Percentiles rank a stretch among this genome's conserved stretches.
Evolutionary conservation across 2,329 filamentous ascomycete genomes (phyloP).

Genomic region (Microdochium nivale): DNA sequence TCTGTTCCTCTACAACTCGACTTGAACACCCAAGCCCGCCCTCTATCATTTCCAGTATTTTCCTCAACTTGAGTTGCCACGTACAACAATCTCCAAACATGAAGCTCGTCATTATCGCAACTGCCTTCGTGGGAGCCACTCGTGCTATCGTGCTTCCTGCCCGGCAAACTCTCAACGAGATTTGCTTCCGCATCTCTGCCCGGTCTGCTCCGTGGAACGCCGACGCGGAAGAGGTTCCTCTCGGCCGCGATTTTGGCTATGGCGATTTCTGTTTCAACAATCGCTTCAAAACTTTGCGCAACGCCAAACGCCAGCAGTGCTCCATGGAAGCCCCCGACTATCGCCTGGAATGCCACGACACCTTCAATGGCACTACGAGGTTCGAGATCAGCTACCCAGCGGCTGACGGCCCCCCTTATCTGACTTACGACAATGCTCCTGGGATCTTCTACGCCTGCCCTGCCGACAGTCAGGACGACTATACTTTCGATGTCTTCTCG

Average conservation of each 20-base stretch:
- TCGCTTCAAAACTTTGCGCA: not conserved
- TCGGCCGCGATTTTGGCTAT: not conserved
- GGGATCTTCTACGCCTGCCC: slow-evolving; percentile 17
- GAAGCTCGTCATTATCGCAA: not conserved
- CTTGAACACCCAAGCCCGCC: not conserved
- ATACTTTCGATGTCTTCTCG: slow-evolving; percentile 16
- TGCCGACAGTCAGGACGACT: slow-evolving; percentile 5
- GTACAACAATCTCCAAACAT: not conserved
- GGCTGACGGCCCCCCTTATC: slow-evolving; percentile 10
- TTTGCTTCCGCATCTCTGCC: not conserved
- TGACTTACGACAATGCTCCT: slow-evolving; percentile 13
- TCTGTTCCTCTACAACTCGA: not conserved
- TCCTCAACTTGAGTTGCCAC: not conserved
- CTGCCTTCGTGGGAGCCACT: not conserved
- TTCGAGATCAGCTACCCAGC: slow-evolving; percentile 11
- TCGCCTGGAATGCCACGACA: slow-evolving; percentile 17
- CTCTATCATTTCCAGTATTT: not conserved
- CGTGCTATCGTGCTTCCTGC: not conserved
- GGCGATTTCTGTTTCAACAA: not conserved
- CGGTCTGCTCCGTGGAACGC: not conserved
- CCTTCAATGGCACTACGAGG: slow-evolving; percentile 11
- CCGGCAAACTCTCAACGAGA: not conserved
- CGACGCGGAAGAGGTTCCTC: not conserved
- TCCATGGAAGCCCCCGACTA: slow-evolving; percentile 2
- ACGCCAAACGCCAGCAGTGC: not conserved